Percentiles rank a stretch among this genome's conserved stretches.
These are phyloP conservation scores for Herpetomonas tarakana DNA, from an alignment of 208 protist genomes.

Conservation along the genomic window DNA sequence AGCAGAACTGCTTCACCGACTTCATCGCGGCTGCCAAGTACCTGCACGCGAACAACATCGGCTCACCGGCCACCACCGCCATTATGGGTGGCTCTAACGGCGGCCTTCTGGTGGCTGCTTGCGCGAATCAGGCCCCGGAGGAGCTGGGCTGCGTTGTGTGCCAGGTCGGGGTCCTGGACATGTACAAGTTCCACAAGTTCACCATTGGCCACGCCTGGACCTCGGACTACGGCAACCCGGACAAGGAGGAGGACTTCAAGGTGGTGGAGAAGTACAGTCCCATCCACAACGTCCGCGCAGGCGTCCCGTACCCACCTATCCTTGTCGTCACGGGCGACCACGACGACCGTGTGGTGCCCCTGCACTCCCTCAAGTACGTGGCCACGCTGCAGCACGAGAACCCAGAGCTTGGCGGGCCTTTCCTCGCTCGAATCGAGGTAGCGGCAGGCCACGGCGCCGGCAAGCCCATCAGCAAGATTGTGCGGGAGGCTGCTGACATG, in stretches of 20 bases:
- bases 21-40: conserved; percentile 77
- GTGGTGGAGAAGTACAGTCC: conserved; percentile 93
- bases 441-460: conserved; percentile 89
- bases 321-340: conserved; percentile 93
- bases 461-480: conserved; percentile 89
- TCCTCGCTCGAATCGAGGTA: conserved; percentile 85
- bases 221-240: conserved; percentile 92
- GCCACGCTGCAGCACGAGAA: conserved; percentile 91
- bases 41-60: conserved; percentile 72
- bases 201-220: conserved; percentile 93
- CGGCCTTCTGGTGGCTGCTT: conserved; percentile 91
- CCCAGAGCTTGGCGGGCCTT: conserved; percentile 55
- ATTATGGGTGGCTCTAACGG: conserved; percentile 95
- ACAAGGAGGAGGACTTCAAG: conserved; percentile 91
- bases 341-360: conserved; percentile 95
- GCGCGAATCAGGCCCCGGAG: conserved; percentile 88
- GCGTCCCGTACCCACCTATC: conserved; percentile 86
- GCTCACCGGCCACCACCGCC: conserved; percentile 77
- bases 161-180: conserved; percentile 93
- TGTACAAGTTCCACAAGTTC: conserved; percentile 96
- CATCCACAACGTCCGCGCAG: conserved; percentile 87
- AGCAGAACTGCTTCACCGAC: conserved; percentile 92
- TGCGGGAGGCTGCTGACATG: conserved; percentile 86
- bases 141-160: conserved; percentile 81
- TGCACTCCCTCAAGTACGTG: conserved; percentile 95